Conservation (phyloP, 2,329 filamentous ascomycete genomes). For the Colletotrichum plurivorum region DNA sequence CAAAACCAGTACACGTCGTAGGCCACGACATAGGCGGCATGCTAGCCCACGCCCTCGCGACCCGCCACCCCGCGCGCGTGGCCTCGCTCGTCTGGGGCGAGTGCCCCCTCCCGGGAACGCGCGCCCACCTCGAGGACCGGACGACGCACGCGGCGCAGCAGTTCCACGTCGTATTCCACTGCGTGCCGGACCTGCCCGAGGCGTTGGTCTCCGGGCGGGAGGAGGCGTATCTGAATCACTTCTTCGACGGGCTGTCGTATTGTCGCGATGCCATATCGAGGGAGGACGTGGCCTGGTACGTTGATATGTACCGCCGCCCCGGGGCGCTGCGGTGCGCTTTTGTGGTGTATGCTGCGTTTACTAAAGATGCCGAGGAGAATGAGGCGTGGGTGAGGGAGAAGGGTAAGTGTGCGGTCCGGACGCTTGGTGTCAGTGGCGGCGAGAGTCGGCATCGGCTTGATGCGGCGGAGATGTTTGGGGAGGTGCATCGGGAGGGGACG, state of each 20-base stretch:
- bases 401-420: slow-evolving; percentile 1
- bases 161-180: slow-evolving; percentile 18
- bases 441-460: too few species aligned
- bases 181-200: not conserved
- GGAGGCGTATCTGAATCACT: slow-evolving; percentile 58
- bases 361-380: slow-evolving; percentile 10
- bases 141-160: slow-evolving; percentile 1
- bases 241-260: slow-evolving; percentile 54
- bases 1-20: slow-evolving; percentile 56
- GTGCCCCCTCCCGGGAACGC: slow-evolving; percentile 15
- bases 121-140: slow-evolving; percentile 11
- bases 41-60: slow-evolving; percentile 46
- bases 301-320: slow-evolving; percentile 50
- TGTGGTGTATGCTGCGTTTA: slow-evolving; percentile 51
- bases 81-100: slow-evolving; percentile 17
- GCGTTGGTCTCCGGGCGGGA: slow-evolving; percentile 55
- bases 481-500: too few species aligned
- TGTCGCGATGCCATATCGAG: slow-evolving; percentile 53
- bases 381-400: not conserved
- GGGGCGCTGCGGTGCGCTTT: slow-evolving; percentile 52
- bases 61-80: not conserved
- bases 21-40: slow-evolving; percentile 65
- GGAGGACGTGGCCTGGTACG: slow-evolving; percentile 56
- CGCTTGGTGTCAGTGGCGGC: not conserved
- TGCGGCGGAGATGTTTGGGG: too few species aligned